These are phyloP conservation scores for Danielozyma ontarioensis DNA, from an alignment of 805 yeast genomes.

Conservation along the genomic window DNA sequence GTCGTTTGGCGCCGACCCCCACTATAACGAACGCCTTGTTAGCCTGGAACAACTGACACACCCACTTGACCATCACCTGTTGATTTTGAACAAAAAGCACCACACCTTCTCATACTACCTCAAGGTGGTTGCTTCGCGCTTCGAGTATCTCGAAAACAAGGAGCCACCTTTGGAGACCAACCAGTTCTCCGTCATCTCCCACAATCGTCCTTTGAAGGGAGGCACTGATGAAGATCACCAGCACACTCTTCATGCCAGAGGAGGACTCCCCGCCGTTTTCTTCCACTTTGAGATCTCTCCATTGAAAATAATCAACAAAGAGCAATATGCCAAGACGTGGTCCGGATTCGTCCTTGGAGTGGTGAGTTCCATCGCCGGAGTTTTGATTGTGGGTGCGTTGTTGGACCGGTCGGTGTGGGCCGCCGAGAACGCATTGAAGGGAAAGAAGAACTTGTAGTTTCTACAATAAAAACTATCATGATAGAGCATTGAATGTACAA, in stretches of 20 bases:
- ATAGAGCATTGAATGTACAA: too few species aligned
- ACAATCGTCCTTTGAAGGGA: conserved; percentile 79
- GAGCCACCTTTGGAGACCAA: conserved; percentile 62
- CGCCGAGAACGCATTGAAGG: conserved; percentile 71
- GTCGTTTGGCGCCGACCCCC: conserved; percentile 69
- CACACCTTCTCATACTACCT: conserved; percentile 73
- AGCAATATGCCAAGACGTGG: conserved; percentile 70
- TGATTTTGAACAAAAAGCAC: conserved; percentile 42
- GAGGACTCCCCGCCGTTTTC: conserved; percentile 89
- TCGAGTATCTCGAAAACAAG: conserved; percentile 56
- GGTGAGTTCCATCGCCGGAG: conserved; percentile 88
- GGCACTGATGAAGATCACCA: conserved; percentile 92
- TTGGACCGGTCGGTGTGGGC: conserved; percentile 85
- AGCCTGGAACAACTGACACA: conserved; percentile 41
- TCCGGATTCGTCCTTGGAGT: conserved; percentile 78
- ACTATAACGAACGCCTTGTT: conserved; percentile 19
- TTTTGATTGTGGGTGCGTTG: conserved; percentile 85
- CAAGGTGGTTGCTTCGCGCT: conserved; percentile 87
- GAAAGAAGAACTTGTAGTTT: conserved; percentile 52
- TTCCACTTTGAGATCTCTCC: conserved; percentile 91
- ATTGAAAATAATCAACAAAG: conserved; percentile 81
- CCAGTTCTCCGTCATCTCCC: conserved; percentile 84
- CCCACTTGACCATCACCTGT: conserved; percentile 59
- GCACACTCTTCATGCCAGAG: conserved; percentile 71
- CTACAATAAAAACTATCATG: too few species aligned